Conservation (phyloP, 345 rosid species). For the Theobroma cacao region DNA sequence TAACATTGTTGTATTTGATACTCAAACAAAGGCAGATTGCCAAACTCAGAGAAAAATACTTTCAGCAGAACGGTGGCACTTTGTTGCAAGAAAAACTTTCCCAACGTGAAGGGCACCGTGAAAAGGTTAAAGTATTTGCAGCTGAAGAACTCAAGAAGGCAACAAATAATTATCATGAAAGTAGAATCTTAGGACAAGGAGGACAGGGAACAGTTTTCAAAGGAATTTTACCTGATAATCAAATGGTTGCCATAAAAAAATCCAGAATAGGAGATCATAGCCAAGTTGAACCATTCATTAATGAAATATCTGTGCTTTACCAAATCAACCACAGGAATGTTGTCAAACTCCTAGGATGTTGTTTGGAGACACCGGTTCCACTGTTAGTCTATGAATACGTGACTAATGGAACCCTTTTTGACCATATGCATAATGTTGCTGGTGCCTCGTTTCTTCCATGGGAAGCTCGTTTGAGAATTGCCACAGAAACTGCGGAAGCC, state of each 20-base stretch:
- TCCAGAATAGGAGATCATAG: conserved; percentile 35
- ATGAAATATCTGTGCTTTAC: conserved; percentile 42
- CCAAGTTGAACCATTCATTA: conserved; percentile 47
- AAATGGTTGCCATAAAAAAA: conserved; percentile 42
- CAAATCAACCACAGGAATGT: conserved; percentile 48
- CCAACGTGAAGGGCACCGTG: background rate
- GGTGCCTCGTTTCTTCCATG: conserved; percentile 24
- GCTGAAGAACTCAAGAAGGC: conserved; percentile 39
- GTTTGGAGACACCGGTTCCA: conserved; percentile 46
- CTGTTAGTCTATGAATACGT: conserved; percentile 44
- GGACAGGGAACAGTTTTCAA: conserved; percentile 48
- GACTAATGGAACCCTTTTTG: conserved; percentile 37
- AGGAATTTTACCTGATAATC: conserved; percentile 31
- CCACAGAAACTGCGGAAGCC: conserved; percentile 33
- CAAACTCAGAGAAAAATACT: conserved; percentile 18
- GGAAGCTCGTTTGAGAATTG: conserved; percentile 36
- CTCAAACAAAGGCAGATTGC: conserved; percentile 7
- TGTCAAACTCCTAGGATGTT: conserved; percentile 44
- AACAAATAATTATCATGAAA: conserved; percentile 32
- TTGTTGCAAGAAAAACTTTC: conserved; percentile 30
- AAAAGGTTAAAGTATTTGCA: conserved; percentile 25
- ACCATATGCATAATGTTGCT: conserved; percentile 32
- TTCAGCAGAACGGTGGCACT: conserved; percentile 33
- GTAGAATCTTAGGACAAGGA: conserved; percentile 37
- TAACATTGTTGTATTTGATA: background rate